Evolutionary conservation across 2,329 filamentous ascomycete species (phyloP), one percentile per base, ranked within the genome.

Genomic region (Trichoderma arundinaceum): DNA sequence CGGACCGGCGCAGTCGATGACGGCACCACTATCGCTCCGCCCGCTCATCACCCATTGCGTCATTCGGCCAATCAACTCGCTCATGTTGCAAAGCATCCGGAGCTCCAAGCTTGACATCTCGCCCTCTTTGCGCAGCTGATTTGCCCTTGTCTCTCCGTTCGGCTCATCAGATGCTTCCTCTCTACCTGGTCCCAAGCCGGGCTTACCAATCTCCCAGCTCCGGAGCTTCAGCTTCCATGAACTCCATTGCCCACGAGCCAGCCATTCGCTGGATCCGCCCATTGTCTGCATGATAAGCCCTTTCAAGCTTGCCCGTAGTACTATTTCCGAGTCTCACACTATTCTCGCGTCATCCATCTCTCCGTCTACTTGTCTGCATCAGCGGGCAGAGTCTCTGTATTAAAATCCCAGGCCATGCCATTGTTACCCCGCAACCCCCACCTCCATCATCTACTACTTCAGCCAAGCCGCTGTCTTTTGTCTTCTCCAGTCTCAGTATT

Each of bases 41-140:
- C 22, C 22, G 22, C 22, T 28, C 22, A 28, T 28, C 56, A 61
- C 22, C 19, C 35, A 60, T 62, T 52, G 58, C 58, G 58, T 62
- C 58, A 62, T 62, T 38, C 35, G 32, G 38, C 70, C 70, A 72
- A 64, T 72, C n/a, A 69, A 49, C 61, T 57, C 66, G 65, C 41
- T 19, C 62, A 63, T 33, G 64, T 70, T 71, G 69, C 71, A 70
- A 62, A 62, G 35, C 58, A 62, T 4, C n/a, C 33, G 15, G n/a
- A 8, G n/a, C 33, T 38, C 12, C 49, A 38, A 41, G 57, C 43
- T 46, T 58, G 15, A 41, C 51, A 52, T 33, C 58, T 57, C 58
- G 43, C 56, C 56, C 22, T 51, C 48, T 44, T 22, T 32, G 9
- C 17, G 33, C 33, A 12, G 10, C 46, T 22, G 15, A 43, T 19